phyloP scores from a whole-genome alignment of 306 rosid genomes.

The Casuarina glauca region DNA sequence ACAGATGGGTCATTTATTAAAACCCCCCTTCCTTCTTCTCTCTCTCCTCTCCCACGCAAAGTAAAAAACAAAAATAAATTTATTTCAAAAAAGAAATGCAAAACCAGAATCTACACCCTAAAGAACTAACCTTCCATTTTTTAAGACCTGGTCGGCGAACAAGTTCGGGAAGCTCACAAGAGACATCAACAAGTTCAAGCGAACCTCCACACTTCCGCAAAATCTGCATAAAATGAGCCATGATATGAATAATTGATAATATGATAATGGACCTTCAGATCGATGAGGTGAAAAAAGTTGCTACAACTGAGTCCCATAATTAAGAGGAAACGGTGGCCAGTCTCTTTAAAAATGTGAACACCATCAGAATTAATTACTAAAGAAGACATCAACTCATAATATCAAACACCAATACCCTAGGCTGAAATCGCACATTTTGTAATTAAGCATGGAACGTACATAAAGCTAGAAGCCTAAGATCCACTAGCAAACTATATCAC shows the following conservation, averaged over 20 bases:
- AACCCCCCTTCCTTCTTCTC: too few species aligned
- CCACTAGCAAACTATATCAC: not conserved
- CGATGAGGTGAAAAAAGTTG: not conserved
- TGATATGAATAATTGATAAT: not conserved
- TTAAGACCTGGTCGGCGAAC: conserved; percentile 80
- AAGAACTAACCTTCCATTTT: conserved; percentile 76
- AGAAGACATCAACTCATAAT: not conserved
- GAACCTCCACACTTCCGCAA: conserved; percentile 78
- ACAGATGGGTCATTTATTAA: not conserved
- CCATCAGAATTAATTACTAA: not conserved
- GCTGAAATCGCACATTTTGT: not conserved
- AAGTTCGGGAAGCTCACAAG: conserved; percentile 88
- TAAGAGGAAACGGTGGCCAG: not conserved
- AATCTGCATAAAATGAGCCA: conserved; percentile 48
- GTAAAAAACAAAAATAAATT: not conserved
- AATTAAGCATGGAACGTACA: not conserved
- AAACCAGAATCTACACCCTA: conserved; percentile 14
- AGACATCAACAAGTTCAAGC: conserved; percentile 83
- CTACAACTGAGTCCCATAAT: not conserved
- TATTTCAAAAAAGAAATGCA: not conserved
- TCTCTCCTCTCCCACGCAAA: not conserved
- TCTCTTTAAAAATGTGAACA: not conserved
- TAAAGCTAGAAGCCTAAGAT: not conserved
- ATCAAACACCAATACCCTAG: not conserved
- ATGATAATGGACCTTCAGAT: conserved; percentile 1